These are phyloP conservation scores for Lactarius quietus DNA, from an alignment of 768 basidiomycete genomes.

Conservation along the genomic window DNA sequence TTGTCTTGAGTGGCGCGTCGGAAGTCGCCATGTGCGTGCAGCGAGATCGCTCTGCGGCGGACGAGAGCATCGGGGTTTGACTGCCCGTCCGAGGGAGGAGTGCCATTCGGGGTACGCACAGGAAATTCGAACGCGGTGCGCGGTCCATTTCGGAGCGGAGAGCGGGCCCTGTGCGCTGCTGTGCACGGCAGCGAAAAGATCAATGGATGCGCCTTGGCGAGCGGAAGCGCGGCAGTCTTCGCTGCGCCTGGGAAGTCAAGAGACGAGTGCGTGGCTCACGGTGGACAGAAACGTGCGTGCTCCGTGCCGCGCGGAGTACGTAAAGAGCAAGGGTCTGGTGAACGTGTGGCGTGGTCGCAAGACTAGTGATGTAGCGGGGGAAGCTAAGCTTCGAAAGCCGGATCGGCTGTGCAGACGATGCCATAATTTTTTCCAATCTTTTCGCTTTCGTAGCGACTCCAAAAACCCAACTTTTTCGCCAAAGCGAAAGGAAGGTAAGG, in stretches of 20 bases:
- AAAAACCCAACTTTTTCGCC: neutral
- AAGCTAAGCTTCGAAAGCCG: conserved; percentile 18
- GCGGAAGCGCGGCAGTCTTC: conserved; percentile 17
- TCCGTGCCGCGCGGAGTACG: conserved; percentile 5
- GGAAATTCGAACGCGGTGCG: conserved; percentile 2
- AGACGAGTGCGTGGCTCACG: conserved; percentile 3
- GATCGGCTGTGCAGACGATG: conserved; percentile 16
- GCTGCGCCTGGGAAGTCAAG: neutral
- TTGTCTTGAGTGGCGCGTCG: conserved; percentile 10
- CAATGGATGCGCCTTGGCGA: conserved; percentile 5
- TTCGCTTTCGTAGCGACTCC: conserved; percentile 22
- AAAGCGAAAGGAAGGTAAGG: neutral
- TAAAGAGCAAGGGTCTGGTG: conserved; percentile 21
- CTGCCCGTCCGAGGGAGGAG: conserved; percentile 6
- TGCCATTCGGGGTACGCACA: conserved; percentile 4
- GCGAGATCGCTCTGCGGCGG: conserved; percentile 10
- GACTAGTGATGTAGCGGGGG: conserved; percentile 24
- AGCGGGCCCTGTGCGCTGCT: conserved; percentile 17
- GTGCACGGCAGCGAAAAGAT: conserved; percentile 7
- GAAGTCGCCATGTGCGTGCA: conserved; percentile 15
- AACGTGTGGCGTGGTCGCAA: conserved; percentile 16
- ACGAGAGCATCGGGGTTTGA: conserved; percentile 7
- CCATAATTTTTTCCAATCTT: conserved; percentile 24
- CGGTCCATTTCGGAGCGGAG: conserved; percentile 17
- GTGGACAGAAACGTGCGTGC: conserved; percentile 24